A percentile compares a stretch with the other conserved stretches of the same genome.
Evolutionary conservation across 2,329 filamentous ascomycete species (phyloP).

Genomic region (Diaporthe citri): DNA sequence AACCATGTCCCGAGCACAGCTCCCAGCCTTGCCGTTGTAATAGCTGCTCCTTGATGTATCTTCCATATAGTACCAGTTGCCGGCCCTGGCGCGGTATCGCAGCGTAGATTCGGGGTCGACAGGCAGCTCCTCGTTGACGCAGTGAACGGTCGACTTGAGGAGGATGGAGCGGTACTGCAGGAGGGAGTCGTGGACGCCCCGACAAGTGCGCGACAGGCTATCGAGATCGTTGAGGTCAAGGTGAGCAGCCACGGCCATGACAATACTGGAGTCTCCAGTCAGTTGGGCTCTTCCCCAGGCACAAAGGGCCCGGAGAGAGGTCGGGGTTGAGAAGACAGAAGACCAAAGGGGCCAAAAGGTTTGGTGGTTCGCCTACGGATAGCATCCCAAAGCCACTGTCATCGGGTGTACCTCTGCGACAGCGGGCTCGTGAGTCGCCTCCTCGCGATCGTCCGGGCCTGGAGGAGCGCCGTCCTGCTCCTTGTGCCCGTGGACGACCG

Average conservation of each 20-base stretch:
- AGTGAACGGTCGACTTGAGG: constrained; percentile 81
- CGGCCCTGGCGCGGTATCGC: constrained; percentile 68
- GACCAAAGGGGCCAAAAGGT: constrained; percentile 44
- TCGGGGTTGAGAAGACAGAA: constrained; percentile 43
- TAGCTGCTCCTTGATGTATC: constrained; percentile 60
- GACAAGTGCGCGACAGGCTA: constrained; percentile 84
- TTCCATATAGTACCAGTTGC: constrained; percentile 72
- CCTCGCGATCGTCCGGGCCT: constrained; percentile 40
- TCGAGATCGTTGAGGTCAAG: constrained; percentile 92
- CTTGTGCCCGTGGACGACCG: constrained; percentile 3
- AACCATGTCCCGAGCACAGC: constrained; percentile 90
- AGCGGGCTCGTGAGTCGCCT: constrained; percentile 42
- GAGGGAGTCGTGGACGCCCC: constrained; percentile 81
- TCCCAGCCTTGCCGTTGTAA: constrained; percentile 76
- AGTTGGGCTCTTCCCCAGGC: constrained; percentile 39
- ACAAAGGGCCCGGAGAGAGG: constrained; percentile 35
- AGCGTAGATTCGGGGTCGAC: constrained; percentile 68
- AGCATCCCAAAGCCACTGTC: constrained; percentile 74
- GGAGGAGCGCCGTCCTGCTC: neutral
- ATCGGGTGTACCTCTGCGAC: constrained; percentile 64
- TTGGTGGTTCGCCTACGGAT: constrained; percentile 70
- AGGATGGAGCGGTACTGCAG: constrained; percentile 83
- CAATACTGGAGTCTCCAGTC: constrained; percentile 69
- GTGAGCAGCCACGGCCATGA: constrained; percentile 78
- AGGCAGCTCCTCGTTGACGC: constrained; percentile 75